These are phyloP conservation scores for Fusarium lateritium DNA, from an alignment of 2,329 filamentous ascomycete genomes.

Conservation along the genomic window DNA sequence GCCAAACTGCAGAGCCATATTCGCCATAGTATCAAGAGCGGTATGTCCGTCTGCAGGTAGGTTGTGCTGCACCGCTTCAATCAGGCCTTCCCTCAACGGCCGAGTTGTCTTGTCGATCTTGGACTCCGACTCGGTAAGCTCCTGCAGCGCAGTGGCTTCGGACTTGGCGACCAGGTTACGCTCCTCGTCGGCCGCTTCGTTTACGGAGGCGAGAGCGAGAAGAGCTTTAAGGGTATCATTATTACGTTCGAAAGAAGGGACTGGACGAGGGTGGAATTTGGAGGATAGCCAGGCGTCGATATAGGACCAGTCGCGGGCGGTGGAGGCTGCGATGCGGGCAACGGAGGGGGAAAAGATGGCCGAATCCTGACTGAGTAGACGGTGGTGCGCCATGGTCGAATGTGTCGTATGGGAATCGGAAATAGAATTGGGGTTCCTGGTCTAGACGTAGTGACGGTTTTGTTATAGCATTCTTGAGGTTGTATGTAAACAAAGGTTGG, in stretches of 20 bases:
- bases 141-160: slow-evolving; percentile 71
- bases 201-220: slow-evolving; percentile 79
- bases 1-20: slow-evolving; percentile 65
- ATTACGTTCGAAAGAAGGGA: slow-evolving; percentile 88
- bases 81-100: slow-evolving; percentile 57
- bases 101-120: slow-evolving; percentile 48
- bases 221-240: slow-evolving; percentile 84
- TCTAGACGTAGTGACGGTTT: not conserved
- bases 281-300: slow-evolving; percentile 86
- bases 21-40: slow-evolving; percentile 71
- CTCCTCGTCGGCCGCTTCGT: slow-evolving; percentile 84
- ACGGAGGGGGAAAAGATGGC: slow-evolving; percentile 78
- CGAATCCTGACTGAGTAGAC: slow-evolving; percentile 49
- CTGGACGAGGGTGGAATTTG: slow-evolving; percentile 74
- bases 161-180: slow-evolving; percentile 69
- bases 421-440: not conserved
- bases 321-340: slow-evolving; percentile 81
- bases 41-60: slow-evolving; percentile 69
- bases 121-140: slow-evolving; percentile 56
- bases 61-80: slow-evolving; percentile 67
- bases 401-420: not conserved
- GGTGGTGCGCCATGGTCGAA: slow-evolving; percentile 45
- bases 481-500: slow-evolving; percentile 9
- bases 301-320: slow-evolving; percentile 92
- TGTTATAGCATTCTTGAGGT: not conserved